These are phyloP conservation scores for Apocynum venetum DNA, from an alignment of 257 asterid species.

Conservation along the genomic window DNA sequence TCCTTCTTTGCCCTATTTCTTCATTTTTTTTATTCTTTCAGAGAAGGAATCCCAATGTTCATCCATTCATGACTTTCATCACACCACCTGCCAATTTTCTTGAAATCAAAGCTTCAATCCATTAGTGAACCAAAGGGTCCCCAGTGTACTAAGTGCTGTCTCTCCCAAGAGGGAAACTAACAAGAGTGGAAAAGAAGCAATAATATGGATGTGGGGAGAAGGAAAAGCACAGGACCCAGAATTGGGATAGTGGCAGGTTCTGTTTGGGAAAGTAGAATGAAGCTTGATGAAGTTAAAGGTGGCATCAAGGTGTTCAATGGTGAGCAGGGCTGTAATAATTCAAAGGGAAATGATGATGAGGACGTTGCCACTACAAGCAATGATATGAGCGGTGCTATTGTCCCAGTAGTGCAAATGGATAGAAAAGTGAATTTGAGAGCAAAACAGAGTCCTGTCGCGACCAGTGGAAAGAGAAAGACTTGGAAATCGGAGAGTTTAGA, in stretches of 20 bases:
- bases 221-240: slow-evolving; percentile 51
- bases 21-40: neutral
- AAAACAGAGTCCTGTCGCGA: slow-evolving; percentile 46
- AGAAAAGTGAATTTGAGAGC: slow-evolving; percentile 28
- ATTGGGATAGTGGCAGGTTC: slow-evolving; percentile 52
- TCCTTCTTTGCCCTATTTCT: neutral
- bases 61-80: slow-evolving; percentile 30
- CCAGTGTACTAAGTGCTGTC: slow-evolving; percentile 25
- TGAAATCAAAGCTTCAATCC: slow-evolving; percentile 44
- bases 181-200: slow-evolving; percentile 28
- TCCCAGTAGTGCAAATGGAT: slow-evolving; percentile 25
- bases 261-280: slow-evolving; percentile 91
- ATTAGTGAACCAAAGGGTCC: slow-evolving; percentile 28
- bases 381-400: slow-evolving; percentile 7
- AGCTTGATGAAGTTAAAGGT: slow-evolving; percentile 60
- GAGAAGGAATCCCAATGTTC: slow-evolving; percentile 38
- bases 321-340: slow-evolving; percentile 18
- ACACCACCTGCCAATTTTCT: slow-evolving; percentile 30
- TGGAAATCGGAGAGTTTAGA: slow-evolving; percentile 63
- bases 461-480: slow-evolving; percentile 56
- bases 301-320: slow-evolving; percentile 57
- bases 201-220: slow-evolving; percentile 39
- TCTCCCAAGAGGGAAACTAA: slow-evolving; percentile 2
- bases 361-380: neutral
- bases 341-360: slow-evolving; percentile 22